A percentile compares a stretch with the other conserved stretches of the same genome.
Conservation (phyloP, 129 eudicot species). For the Ambrosia trifida region DNA sequence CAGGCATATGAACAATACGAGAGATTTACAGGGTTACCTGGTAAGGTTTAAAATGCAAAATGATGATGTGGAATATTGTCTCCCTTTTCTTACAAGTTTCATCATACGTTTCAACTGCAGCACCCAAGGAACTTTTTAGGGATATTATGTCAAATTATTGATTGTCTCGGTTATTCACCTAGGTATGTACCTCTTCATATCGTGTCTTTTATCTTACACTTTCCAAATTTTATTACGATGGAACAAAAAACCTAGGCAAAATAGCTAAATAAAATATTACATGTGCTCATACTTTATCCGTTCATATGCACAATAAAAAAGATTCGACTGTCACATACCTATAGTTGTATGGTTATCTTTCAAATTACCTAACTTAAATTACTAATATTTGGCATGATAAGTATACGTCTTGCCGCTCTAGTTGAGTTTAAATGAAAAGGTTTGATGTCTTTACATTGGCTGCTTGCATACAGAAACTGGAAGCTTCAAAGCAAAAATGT, state of each 20-base stretch:
- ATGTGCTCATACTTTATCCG: background rate
- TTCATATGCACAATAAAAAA: background rate
- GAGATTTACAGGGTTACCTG: constrained; percentile 93
- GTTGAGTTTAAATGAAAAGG: background rate
- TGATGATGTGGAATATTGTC: background rate
- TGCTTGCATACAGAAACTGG: constrained; percentile 31
- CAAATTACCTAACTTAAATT: constrained; percentile 9
- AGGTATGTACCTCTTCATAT: constrained; percentile 19
- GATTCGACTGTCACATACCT: background rate
- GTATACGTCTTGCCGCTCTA: background rate
- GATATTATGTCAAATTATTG: constrained; percentile 51
- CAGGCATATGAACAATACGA: constrained; percentile 95
- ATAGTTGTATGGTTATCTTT: background rate
- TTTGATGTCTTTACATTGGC: background rate
- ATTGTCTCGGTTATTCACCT: constrained; percentile 9
- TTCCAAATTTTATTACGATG: background rate
- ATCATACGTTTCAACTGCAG: constrained; percentile 44
- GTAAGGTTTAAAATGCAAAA: constrained; percentile 35
- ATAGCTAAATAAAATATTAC: background rate
- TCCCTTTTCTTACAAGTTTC: background rate
- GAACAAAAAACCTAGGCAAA: background rate
- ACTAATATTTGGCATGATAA: constrained; percentile 6
- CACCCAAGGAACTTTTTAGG: constrained; percentile 71
- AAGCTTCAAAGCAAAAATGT: constrained; percentile 22
- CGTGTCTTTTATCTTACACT: constrained; percentile 6